Conservation (phyloP, 805 yeast genomes). For the Candida peoriensis region DNA sequence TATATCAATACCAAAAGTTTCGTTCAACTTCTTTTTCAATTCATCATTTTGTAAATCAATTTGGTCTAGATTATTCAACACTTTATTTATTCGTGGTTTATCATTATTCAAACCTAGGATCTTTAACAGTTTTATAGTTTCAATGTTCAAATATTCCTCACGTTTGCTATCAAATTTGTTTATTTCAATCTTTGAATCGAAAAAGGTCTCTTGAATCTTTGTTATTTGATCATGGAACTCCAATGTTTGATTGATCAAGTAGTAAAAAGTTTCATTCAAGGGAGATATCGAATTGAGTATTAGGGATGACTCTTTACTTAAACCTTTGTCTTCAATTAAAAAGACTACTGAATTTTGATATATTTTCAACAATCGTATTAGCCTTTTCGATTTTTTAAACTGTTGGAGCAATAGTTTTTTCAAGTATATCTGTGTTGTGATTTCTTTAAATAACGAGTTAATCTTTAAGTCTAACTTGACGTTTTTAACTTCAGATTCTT, state of each 20-base stretch:
- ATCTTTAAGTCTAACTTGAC: slow-evolving; percentile 29
- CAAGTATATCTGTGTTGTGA: slow-evolving; percentile 39
- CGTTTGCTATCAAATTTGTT: slow-evolving; percentile 27
- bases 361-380: slow-evolving; percentile 29
- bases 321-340: slow-evolving; percentile 15
- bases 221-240: slow-evolving; percentile 19
- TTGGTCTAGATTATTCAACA: slow-evolving; percentile 16
- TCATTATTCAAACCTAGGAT: slow-evolving; percentile 19
- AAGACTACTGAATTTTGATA: slow-evolving; percentile 29
- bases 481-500: slow-evolving; percentile 14
- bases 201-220: slow-evolving; percentile 6
- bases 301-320: slow-evolving; percentile 7
- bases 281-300: slow-evolving; percentile 37
- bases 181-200: background rate
- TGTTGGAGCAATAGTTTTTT: slow-evolving; percentile 37
- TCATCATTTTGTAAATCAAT: slow-evolving; percentile 18
- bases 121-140: slow-evolving; percentile 29
- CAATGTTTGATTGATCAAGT: slow-evolving; percentile 38
- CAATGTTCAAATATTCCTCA: slow-evolving; percentile 37
- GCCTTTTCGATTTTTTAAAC: slow-evolving; percentile 32
- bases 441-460: slow-evolving; percentile 30
- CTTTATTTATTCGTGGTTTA: slow-evolving; percentile 18
- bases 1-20: slow-evolving; percentile 13
- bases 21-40: slow-evolving; percentile 14
- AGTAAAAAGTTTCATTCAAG: slow-evolving; percentile 41